Evolutionary conservation across 1,284 basidiomycete genomes (phyloP).

Genomic region (Entoloma clypeatum): DNA sequence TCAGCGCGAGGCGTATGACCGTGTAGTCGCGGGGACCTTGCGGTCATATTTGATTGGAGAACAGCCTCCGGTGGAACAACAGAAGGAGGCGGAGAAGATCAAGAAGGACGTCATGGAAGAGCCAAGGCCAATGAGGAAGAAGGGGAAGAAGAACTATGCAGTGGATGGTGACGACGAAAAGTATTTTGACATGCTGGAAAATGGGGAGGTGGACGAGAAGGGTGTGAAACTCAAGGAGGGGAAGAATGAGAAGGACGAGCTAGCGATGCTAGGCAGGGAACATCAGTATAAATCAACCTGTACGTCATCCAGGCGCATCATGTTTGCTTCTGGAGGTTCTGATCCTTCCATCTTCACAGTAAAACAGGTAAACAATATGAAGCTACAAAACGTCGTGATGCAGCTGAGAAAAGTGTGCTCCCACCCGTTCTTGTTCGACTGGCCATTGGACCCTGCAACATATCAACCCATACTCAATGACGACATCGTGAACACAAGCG

Average conservation of each 20-base stretch:
- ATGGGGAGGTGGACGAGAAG: slow-evolving; percentile 35
- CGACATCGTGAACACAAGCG: slow-evolving; percentile 80
- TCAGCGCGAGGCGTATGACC: slow-evolving; percentile 85
- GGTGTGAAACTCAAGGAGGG: slow-evolving; percentile 32
- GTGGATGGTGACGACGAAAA: slow-evolving; percentile 66
- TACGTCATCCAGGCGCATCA: slow-evolving; percentile 45
- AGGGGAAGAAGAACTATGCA: slow-evolving; percentile 38
- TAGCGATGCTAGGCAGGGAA: slow-evolving; percentile 41
- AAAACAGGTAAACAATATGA: slow-evolving; percentile 86
- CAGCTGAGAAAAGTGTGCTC: slow-evolving; percentile 93
- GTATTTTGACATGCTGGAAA: slow-evolving; percentile 65
- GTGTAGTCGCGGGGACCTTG: slow-evolving; percentile 65
- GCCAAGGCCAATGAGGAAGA: slow-evolving; percentile 29
- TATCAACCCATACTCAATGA: slow-evolving; percentile 62
- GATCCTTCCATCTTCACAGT: too few species aligned
- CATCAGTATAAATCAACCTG: slow-evolving; percentile 58
- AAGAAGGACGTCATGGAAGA: slow-evolving; percentile 24
- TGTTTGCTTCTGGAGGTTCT: too few species aligned
- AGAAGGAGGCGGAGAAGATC: slow-evolving; percentile 28
- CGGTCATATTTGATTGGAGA: slow-evolving; percentile 59
- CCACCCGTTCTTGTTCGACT: slow-evolving; percentile 91
- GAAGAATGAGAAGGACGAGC: slow-evolving; percentile 33
- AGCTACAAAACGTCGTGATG: slow-evolving; percentile 92
- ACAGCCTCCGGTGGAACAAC: slow-evolving; percentile 23
- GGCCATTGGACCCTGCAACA: slow-evolving; percentile 71